Evolutionary conservation across 345 rosid genomes (phyloP), one percentile per base, ranked within the genome.

Genomic region (Gossypium turneri): DNA sequence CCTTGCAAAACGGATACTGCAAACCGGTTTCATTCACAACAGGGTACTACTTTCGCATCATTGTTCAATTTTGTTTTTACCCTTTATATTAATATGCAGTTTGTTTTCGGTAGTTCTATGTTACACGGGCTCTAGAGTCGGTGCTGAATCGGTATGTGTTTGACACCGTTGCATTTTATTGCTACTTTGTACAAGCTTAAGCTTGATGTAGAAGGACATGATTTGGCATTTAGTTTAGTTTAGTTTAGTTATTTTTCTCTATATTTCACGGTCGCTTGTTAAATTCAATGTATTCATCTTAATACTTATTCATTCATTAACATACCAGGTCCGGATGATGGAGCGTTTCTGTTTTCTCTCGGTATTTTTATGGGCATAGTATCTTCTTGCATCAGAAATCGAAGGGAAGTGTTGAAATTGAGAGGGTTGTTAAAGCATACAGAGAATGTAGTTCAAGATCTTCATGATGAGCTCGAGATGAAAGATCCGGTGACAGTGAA

Each of bases 401-500:
- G 77, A 81, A 76, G 81, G 75, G 87, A 87, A 75, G 74, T 78
- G 70, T 83, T 82, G 70, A 84, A 90, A 52, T 71, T 84, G 74
- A 85, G 86, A 73, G 85, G 78, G 24, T 74, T 82, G 76, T 79
- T 84, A 84, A 88, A 85, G 85, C 89, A 85, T 75, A 83, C 89
- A 9, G 89, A 89, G 62, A 85, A 81, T 80, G 76, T 92, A 84
- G 96, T 87, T 70, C 91, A 88, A 78, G 95, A 88, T 84, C 79
- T 94, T 47, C 92, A 89, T 51, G 94, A 90, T 48, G 96, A 90
- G 79, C 86, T 92, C 24, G 89, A 90, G 83, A 84, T 79, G 86
- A 87, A 87, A 86, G 92, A 89, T 70, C 86, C 82, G 51, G 13
- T 85, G 83, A 86, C 86, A 4, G 85, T 87, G 77, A 82, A 85